These are phyloP conservation scores for Adansonia rubrostipa DNA, from an alignment of 441 rosid genomes.

Conservation along the genomic window DNA sequence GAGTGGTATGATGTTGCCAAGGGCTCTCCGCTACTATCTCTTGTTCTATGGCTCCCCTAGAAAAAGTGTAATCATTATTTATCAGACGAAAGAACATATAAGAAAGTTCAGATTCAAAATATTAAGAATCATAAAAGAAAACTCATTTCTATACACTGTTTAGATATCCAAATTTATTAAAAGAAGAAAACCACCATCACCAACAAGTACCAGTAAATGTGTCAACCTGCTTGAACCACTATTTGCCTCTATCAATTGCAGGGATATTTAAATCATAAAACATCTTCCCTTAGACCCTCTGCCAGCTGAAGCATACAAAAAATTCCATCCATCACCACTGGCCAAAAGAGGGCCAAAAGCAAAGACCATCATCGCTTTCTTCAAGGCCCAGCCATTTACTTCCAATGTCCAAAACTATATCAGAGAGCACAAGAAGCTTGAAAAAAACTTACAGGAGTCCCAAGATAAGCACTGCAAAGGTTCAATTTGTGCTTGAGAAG, in stretches of 20 bases:
- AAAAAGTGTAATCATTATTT: slow-evolving; percentile 9
- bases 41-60: slow-evolving; percentile 64
- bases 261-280: background rate
- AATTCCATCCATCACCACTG: background rate
- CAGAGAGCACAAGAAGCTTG: slow-evolving; percentile 24
- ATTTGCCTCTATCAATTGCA: background rate
- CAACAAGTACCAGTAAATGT: background rate
- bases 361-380: background rate
- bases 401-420: background rate
- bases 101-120: background rate
- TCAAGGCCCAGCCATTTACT: background rate
- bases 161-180: background rate
- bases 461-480: slow-evolving; percentile 79
- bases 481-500: slow-evolving; percentile 67
- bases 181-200: background rate
- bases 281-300: background rate
- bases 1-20: slow-evolving; percentile 89
- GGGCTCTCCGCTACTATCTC: slow-evolving; percentile 79
- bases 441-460: slow-evolving; percentile 64
- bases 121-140: background rate
- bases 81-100: slow-evolving; percentile 10
- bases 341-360: background rate
- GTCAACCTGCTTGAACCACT: background rate
- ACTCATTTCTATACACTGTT: background rate
- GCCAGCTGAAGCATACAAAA: background rate